Evolutionary conservation across 2,329 filamentous ascomycete species (phyloP).

Genomic region (Monosporascus cannonballus): DNA sequence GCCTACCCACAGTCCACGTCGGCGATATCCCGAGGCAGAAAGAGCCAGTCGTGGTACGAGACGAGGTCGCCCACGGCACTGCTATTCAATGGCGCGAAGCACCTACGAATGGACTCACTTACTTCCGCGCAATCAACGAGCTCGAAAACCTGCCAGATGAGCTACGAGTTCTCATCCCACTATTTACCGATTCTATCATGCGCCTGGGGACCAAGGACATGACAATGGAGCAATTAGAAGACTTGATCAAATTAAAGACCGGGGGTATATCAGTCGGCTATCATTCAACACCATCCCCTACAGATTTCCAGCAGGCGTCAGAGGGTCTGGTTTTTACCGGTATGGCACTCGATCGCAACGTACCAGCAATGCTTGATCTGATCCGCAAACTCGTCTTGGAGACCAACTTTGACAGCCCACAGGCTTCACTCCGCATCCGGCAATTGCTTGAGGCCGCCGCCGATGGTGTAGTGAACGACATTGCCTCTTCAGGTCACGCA

Average conservation of each 20-base stretch:
- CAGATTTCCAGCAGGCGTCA: conserved; percentile 60
- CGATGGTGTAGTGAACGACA: conserved; percentile 84
- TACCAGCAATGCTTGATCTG: conserved; percentile 86
- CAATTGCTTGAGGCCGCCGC: conserved; percentile 82
- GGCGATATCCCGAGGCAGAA: conserved; percentile 79
- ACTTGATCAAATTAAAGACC: conserved; percentile 92
- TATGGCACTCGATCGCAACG: conserved; percentile 82
- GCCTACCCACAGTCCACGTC: conserved; percentile 80
- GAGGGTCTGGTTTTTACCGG: conserved; percentile 84
- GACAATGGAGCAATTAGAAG: conserved; percentile 91
- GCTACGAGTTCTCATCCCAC: conserved; percentile 73
- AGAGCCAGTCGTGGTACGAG: conserved; percentile 52
- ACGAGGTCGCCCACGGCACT: conserved; percentile 59
- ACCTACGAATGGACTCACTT: conserved; percentile 91
- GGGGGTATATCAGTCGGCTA: conserved; percentile 84
- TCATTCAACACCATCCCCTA: conserved; percentile 73
- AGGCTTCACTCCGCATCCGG: conserved; percentile 74
- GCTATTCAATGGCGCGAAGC: conserved; percentile 87
- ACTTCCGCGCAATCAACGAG: conserved; percentile 83
- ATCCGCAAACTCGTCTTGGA: conserved; percentile 74
- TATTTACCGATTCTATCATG: conserved; percentile 92
- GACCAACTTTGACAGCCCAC: conserved; percentile 81
- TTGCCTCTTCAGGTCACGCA: conserved; percentile 83
- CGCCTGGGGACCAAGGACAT: conserved; percentile 82
- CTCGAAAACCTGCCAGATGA: conserved; percentile 78